Evolutionary conservation across 2,329 filamentous ascomycete species (phyloP).

Genomic region (Grosmannia clavigera): DNA sequence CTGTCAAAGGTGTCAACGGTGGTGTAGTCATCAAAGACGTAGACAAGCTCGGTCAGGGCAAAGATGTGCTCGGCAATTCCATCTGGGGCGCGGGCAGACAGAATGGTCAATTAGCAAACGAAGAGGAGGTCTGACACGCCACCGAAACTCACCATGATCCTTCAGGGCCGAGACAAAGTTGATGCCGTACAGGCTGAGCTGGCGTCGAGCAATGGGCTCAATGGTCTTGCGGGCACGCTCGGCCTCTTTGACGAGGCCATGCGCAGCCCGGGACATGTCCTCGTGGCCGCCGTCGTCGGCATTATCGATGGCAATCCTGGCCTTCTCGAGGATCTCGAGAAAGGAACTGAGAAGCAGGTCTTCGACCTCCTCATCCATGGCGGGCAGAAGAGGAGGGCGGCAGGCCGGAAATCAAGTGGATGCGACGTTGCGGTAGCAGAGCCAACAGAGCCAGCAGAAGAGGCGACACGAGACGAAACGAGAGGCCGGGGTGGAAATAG

Average conservation of each 20-base stretch:
- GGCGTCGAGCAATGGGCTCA: constrained; percentile 36
- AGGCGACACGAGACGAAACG: too few species aligned
- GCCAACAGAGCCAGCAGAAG: too few species aligned
- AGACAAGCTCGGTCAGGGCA: constrained; percentile 37
- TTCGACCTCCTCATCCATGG: constrained; percentile 15
- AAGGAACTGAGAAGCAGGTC: constrained; percentile 39
- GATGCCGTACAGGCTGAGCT: constrained; percentile 33
- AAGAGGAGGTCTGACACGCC: not conserved
- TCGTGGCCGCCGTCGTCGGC: constrained; percentile 26
- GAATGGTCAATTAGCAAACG: not conserved
- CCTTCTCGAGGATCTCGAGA: constrained; percentile 40
- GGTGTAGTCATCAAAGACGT: constrained; percentile 45
- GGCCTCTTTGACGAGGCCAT: constrained; percentile 23
- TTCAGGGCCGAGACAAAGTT: constrained; percentile 39
- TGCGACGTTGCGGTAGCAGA: not conserved
- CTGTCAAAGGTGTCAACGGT: constrained; percentile 37
- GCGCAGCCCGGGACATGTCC: constrained; percentile 37
- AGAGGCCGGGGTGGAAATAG: too few species aligned
- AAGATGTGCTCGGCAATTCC: constrained; percentile 35
- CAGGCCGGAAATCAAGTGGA: not conserved
- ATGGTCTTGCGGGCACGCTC: constrained; percentile 30
- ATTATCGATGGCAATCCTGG: constrained; percentile 32
- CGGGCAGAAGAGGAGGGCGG: not conserved
- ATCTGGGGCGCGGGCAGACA: constrained; percentile 20
- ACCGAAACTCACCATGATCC: constrained; percentile 32